phyloP scores from a whole-genome alignment of 2,329 filamentous ascomycete genomes.

The Pseudogymnoascus sp. region DNA sequence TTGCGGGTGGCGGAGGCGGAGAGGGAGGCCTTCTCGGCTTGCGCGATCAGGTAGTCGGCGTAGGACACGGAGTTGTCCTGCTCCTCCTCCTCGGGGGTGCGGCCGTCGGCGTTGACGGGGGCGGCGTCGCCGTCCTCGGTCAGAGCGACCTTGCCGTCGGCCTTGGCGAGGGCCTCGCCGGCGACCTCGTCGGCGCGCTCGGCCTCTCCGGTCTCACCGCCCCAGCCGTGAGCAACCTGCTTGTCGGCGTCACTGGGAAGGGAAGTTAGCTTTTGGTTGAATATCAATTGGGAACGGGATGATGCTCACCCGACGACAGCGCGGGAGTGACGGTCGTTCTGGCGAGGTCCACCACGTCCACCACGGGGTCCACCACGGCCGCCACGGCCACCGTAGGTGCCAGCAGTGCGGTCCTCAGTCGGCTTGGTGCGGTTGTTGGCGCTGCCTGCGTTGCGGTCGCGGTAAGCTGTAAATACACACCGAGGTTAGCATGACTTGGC shows the following conservation, averaged over 20 bases:
- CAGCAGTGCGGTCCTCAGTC: conserved; percentile 58
- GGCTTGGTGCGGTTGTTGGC: conserved; percentile 75
- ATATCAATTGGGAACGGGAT: conserved; percentile 18
- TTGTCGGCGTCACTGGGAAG: conserved; percentile 66
- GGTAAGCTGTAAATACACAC: conserved; percentile 62
- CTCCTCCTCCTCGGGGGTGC: conserved; percentile 40
- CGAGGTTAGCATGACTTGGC: conserved; percentile 12
- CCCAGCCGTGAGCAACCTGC: conserved; percentile 86
- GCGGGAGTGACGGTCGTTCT: conserved; percentile 31
- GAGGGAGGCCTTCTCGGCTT: conserved; percentile 62
- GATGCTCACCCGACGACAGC: conserved; percentile 25
- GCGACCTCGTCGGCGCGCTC: conserved; percentile 89
- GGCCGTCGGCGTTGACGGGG: conserved; percentile 21
- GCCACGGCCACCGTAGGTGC: conserved; percentile 54
- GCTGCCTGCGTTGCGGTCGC: conserved; percentile 75
- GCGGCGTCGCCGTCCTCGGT: conserved; percentile 43
- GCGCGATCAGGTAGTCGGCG: conserved; percentile 75
- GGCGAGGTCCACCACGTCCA: conserved; percentile 13
- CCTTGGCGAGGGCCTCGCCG: conserved; percentile 79
- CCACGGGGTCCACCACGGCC: conserved; percentile 22
- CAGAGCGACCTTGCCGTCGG: conserved; percentile 66
- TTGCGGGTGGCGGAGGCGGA: conserved; percentile 63
- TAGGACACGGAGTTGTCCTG: conserved; percentile 84
- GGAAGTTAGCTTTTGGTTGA: conserved; percentile 25
- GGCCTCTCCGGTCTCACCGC: conserved; percentile 68